Base-by-base conservation (phyloP, 129 eudicot genomes). In the Arctium minus region DNA sequence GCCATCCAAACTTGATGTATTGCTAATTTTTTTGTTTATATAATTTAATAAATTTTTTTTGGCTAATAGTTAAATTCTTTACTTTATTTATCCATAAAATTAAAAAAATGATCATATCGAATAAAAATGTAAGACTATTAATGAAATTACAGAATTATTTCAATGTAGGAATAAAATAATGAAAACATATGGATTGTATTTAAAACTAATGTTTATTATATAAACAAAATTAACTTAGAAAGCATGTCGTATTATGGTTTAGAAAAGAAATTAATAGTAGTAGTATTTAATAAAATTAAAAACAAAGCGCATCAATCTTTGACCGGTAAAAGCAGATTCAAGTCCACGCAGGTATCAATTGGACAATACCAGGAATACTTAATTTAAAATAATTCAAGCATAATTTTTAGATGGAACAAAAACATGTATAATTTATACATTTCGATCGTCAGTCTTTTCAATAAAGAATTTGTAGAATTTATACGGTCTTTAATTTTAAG, bases 311-410 rank as follows among this genome's bases (percentile, higher is more conserved):
- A 79, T 70, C 83, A 44, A 68, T 70, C 69, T 79, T 79, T 79
- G 83, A 79, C 74, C 69, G 29, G 15, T 67, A 33, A 79, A 42
- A 79, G 44, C 68, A 79, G 15, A 27, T 79, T 0, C 10, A 62
- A 32, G 12, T 17, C 30, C 69, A 62, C 39, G 6, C 44, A 35
- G 6, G 75, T 37, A 71, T 50, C 69, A 67, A 38, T 64, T 7
- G 30, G 74, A 67, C 64, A 78, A 78, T 64, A 78, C 39, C 40
- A 36, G 65, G 82, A 79, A 68, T 40, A 42, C n/a, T n/a, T n/a
- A n/a, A n/a, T n/a, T 22, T 22, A 0, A 22, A 22, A 22, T 22
- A 22, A 53, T 76, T 71, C 1, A 2, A 50, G 32, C 42, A 29
- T 29, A 33, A 46, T 0, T 10, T 10, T 15, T 35, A 38, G 2